Evolutionary conservation across 139 green algal genomes (phyloP).

Genomic region (Micractinium conductrix): DNA sequence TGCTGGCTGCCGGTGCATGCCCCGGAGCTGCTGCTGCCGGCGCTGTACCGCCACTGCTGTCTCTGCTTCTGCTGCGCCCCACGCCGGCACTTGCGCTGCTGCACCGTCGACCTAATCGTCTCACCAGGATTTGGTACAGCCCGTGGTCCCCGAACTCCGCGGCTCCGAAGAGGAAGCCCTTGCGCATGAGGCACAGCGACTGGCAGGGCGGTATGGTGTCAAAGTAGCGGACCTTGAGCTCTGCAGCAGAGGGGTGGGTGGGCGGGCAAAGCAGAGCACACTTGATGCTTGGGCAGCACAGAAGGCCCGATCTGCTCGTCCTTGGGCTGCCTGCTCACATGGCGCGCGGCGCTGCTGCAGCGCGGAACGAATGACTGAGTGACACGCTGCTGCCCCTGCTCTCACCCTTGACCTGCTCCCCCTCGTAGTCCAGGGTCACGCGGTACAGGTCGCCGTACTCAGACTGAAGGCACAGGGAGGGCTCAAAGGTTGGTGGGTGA

Average conservation of each 20-base stretch:
- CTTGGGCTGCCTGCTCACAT: no score
- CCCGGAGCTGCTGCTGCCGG: no score
- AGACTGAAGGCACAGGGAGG: not conserved
- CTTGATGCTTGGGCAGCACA: no score
- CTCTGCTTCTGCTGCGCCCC: no score
- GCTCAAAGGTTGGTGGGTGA: no score
- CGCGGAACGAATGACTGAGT: no score
- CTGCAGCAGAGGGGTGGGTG: slow-evolving; percentile 31
- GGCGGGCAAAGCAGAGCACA: not conserved
- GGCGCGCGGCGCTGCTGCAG: no score
- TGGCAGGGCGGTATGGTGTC: slow-evolving; percentile 90
- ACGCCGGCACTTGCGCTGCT: no score
- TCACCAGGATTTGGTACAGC: slow-evolving; percentile 96
- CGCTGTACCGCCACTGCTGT: no score
- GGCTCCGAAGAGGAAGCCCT: slow-evolving; percentile 96
- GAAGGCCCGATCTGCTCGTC: no score
- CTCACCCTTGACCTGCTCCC: slow-evolving; percentile 69
- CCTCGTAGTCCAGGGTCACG: slow-evolving; percentile 83
- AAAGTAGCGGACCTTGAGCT: slow-evolving; percentile 98
- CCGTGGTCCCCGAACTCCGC: slow-evolving; percentile 97
- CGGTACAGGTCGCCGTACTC: slow-evolving; percentile 99
- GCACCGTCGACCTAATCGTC: not conserved
- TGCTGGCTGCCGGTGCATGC: no score
- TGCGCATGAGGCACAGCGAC: slow-evolving; percentile 93
- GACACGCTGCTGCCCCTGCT: no score